Base-by-base conservation (phyloP, 1,284 basidiomycete genomes). In the Acaromyces ingoldii region DNA sequence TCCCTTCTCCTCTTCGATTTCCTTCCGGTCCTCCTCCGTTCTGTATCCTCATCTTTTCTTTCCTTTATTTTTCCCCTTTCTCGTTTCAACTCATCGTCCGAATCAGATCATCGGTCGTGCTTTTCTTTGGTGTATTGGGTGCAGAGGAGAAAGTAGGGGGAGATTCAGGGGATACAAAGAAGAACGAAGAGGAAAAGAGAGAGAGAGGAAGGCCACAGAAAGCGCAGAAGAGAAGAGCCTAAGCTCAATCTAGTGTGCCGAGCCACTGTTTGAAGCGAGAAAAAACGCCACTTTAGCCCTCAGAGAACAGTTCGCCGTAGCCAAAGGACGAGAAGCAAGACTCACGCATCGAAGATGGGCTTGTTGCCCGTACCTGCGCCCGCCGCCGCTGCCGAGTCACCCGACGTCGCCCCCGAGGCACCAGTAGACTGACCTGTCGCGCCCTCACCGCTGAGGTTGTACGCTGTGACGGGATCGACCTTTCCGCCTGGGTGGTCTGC, bases 401-500 rank as follows among this genome's bases (percentile, higher is more conserved):
- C 41, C 22, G 25, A 15, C n/a, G n/a, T 10, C 11, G 28, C 26
- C 41, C 31, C 21, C 9, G 28, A 21, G 19, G 22, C 17, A 43
- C 21, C 24, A 9, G 25, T 29, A 22, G 30, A 22, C 19, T n/a
- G 21, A 5, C 6, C 9, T 7, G 36, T 25, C 17, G 17, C 30
- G n/a, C 9, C 17, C 19, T 10, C 26, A 3, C 51, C 45, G 10
- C 37, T 30, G 6, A 54, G 40, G 26, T 54, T 53, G 51, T 54
- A 54, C 17, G 53, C 53, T 24, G 49, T 24, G 11, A 53, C 37
- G 21, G 41, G 39, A 21, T 43, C 41, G 1, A 39, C 24, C 31
- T 53, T 45, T 21, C 49, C 64, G 26, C 62, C 56, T 26, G 50
- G 55, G 42, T 36, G 82, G 75, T 9, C 81, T n/a, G n/a, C n/a